Percentiles rank a stretch among this genome's conserved stretches.
Conservation (phyloP, 2,329 filamentous ascomycete genomes). For the Cladophialophora psammophila region DNA sequence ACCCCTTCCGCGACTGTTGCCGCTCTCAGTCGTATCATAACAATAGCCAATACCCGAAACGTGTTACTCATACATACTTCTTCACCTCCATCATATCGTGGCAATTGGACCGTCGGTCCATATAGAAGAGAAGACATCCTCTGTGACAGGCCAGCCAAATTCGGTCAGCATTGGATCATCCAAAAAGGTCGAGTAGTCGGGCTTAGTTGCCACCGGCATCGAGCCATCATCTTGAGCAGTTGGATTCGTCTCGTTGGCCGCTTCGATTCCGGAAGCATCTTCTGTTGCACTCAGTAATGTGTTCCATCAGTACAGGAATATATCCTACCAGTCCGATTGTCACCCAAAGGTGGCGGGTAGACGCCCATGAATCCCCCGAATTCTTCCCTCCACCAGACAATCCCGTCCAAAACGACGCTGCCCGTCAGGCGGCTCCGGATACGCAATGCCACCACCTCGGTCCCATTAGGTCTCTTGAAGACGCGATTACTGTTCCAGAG, state of each 20-base stretch:
- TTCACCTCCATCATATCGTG: constrained; percentile 6
- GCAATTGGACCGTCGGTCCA: constrained; percentile 26
- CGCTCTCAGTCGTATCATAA: background rate
- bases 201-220: constrained; percentile 10
- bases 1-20: background rate
- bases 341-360: constrained; percentile 32
- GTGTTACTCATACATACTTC: constrained; percentile 1
- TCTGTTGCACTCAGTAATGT: constrained; percentile 20
- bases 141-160: constrained; percentile 33
- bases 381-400: constrained; percentile 56
- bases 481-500: constrained; percentile 52
- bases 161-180: constrained; percentile 36
- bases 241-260: background rate
- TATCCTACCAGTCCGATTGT: constrained; percentile 26
- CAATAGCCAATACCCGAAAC: background rate
- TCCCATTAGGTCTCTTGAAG: constrained; percentile 50
- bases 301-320: background rate
- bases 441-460: constrained; percentile 46
- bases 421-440: constrained; percentile 50
- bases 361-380: constrained; percentile 41
- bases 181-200: constrained; percentile 31
- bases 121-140: constrained; percentile 33
- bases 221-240: constrained; percentile 10
- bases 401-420: constrained; percentile 49
- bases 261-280: constrained; percentile 14